A percentile compares a stretch with the other conserved stretches of the same genome.
Conservation (phyloP, 2,329 filamentous ascomycete species). For the Ophiostoma tasmaniense region DNA sequence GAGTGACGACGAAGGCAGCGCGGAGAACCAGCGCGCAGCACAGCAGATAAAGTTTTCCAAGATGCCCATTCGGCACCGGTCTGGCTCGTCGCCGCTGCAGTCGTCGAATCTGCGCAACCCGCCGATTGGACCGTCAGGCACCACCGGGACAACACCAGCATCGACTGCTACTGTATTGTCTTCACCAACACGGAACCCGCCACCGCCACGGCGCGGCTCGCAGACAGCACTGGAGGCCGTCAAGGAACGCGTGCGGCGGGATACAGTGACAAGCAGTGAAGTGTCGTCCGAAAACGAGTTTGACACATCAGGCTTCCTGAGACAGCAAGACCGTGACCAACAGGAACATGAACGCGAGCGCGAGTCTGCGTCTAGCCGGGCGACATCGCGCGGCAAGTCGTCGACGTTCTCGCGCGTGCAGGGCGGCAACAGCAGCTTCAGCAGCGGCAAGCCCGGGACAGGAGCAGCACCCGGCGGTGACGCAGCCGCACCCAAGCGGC, state of each 20-base stretch:
- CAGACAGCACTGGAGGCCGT: slow-evolving; percentile 62
- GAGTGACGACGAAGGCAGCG: slow-evolving; percentile 44
- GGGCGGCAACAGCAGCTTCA: slow-evolving; percentile 10
- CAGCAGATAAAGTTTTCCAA: slow-evolving; percentile 95
- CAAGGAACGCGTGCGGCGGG: slow-evolving; percentile 60
- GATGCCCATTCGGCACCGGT: slow-evolving; percentile 79
- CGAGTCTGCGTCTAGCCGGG: slow-evolving; percentile 32
- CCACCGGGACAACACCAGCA: slow-evolving; percentile 24
- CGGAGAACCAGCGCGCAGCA: slow-evolving; percentile 47
- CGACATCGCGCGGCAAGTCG: slow-evolving; percentile 4
- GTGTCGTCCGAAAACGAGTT: slow-evolving; percentile 77
- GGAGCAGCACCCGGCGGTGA: not conserved
- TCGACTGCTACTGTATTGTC: slow-evolving; percentile 26
- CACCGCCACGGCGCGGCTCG: slow-evolving; percentile 50
- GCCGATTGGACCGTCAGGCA: slow-evolving; percentile 31
- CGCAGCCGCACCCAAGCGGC: slow-evolving; percentile 28
- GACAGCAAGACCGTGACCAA: slow-evolving; percentile 42
- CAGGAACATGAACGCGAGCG: slow-evolving; percentile 46
- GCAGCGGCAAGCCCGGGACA: slow-evolving; percentile 1
- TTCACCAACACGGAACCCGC: slow-evolving; percentile 34
- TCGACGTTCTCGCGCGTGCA: not conserved
- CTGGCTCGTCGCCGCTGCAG: slow-evolving; percentile 80
- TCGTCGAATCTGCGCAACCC: slow-evolving; percentile 53
- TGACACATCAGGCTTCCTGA: slow-evolving; percentile 57
- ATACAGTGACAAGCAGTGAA: slow-evolving; percentile 75